Percentiles rank a stretch among this genome's conserved stretches.
These are phyloP conservation scores for Clarireedia hainanense DNA, from an alignment of 2,329 filamentous ascomycete genomes.

Conservation along the genomic window DNA sequence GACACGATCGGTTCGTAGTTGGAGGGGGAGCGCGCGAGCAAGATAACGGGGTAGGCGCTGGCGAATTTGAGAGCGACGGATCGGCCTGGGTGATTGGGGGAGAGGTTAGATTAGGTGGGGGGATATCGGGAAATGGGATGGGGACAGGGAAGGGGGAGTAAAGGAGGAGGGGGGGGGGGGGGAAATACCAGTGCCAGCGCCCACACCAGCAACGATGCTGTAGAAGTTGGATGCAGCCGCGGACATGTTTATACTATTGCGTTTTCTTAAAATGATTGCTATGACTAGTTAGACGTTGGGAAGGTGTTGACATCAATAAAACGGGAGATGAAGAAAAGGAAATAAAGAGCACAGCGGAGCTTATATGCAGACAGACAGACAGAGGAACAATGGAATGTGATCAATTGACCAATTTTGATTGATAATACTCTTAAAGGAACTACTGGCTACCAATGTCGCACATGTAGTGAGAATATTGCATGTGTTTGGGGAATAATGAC, in stretches of 20 bases:
- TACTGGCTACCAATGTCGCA: no score
- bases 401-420: conserved; percentile 4
- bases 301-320: not conserved
- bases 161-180: not conserved
- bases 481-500: conserved; percentile 2
- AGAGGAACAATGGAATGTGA: not conserved
- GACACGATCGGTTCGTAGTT: conserved; percentile 59
- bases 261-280: not conserved
- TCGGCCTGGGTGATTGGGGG: conserved; percentile 30
- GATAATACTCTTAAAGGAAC: conserved; percentile 9
- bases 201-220: conserved; percentile 63
- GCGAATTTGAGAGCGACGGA: conserved; percentile 51
- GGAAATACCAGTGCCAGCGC: conserved; percentile 51
- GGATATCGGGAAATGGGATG: not conserved
- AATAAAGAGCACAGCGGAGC: not conserved
- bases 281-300: not conserved
- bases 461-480: not conserved
- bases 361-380: not conserved
- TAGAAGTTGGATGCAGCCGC: conserved; percentile 42
- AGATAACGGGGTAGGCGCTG: conserved; percentile 61
- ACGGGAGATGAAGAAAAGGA: not conserved
- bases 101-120: not conserved
- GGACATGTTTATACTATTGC: not conserved
- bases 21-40: conserved; percentile 61
- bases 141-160: not conserved